Percentiles rank a stretch among this genome's conserved stretches.
Conservation (phyloP, 1,139 yeast species). For the Sugiyamaella novakii region DNA sequence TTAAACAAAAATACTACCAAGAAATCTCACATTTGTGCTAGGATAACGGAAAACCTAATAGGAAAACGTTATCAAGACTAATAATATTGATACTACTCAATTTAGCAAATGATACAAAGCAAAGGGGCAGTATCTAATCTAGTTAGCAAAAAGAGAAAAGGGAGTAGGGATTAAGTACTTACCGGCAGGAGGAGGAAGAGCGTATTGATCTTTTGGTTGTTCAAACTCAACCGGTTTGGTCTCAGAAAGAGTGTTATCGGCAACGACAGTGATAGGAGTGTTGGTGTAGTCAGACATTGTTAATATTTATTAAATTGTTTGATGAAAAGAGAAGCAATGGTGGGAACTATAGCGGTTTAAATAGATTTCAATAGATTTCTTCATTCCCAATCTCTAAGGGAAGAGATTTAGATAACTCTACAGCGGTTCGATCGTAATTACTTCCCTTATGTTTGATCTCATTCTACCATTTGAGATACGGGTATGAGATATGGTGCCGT, state of each 20-base stretch:
- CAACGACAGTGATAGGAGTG: constrained; percentile 18
- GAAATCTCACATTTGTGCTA: constrained; percentile 12
- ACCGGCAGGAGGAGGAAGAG: constrained; percentile 22
- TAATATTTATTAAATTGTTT: no score
- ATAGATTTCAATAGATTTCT: no score
- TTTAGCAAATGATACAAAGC: constrained; percentile 15
- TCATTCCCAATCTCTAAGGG: no score
- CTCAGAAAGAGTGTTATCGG: constrained; percentile 15
- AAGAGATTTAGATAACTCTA: no score
- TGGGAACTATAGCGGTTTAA: no score
- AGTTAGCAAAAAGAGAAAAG: neutral
- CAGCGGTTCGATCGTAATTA: no score
- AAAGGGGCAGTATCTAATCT: constrained; percentile 14
- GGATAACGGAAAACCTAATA: constrained; percentile 6
- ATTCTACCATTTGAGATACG: no score
- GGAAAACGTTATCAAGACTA: constrained; percentile 11
- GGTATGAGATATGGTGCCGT: no score
- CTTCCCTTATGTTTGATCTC: no score
- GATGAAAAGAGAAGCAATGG: no score
- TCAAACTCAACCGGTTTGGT: constrained; percentile 25
- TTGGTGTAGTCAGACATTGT: constrained; percentile 22
- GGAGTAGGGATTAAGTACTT: constrained; percentile 8
- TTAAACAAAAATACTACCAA: neutral
- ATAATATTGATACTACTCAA: neutral
- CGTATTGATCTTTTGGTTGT: constrained; percentile 26